Evolutionary conservation across 164 flowering plant species (phyloP), one percentile per base, ranked within the genome.

Genomic region (Chimonanthus praecox): DNA sequence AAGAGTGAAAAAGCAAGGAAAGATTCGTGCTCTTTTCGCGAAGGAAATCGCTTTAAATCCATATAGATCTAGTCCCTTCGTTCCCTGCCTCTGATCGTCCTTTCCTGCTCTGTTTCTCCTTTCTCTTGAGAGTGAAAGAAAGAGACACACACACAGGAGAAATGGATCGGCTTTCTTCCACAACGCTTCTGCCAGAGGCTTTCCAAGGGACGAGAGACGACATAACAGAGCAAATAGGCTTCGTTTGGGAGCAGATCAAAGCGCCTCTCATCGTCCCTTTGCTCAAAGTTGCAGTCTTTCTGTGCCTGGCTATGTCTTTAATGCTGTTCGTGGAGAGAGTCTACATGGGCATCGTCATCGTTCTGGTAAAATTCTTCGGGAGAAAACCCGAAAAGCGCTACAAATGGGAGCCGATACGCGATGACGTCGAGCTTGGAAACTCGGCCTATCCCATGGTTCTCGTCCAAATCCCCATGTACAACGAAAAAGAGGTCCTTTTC

Each of bases 401-500:
- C 85, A 91, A 88, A 5, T 95, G 87, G 85, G 90, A 90, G 74
- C 84, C 92, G 3, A 74, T 95, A 8, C 78, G 76, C 5, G 98
- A 95, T 6, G 98, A 93, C 75, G 73, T 83, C 51, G 99, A 95
- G 77, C 33, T 78, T 62, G 99, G 96, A 4, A 84, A 76, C 75
- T 81, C 87, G 0, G 76, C 81, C 72, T 95, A 86, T 78, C 99
- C 99, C 7, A 83, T 84, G 94, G 96, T 92, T 68, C 90, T 92
- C 7, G 87, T 92, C 50, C 97, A 92, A 84, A 92, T 92, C 70
- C 97, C 97, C 64, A 92, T 92, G 97, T 92, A 78, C 85, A 92
- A 92, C 60, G 97, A 92, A 80, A 82, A 74, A 80, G 92, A 92
- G 92, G 97, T 92, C 68, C 6, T 65, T 62, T 45, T 65, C 68